phyloP scores from a whole-genome alignment of 2,329 filamentous ascomycete genomes.

The Fusarium phyllophilum region DNA sequence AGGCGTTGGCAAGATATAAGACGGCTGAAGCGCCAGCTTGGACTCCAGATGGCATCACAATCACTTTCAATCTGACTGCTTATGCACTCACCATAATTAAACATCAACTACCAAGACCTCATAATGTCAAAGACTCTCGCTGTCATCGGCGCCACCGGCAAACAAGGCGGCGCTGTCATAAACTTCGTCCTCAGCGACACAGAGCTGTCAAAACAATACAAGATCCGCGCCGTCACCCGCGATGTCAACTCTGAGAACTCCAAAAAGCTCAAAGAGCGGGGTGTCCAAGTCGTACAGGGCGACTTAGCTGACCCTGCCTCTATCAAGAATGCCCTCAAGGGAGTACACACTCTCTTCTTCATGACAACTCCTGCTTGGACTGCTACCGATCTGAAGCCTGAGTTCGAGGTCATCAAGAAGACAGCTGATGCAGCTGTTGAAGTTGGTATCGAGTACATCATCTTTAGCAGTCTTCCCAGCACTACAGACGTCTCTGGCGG shows the following conservation, averaged over 20 bases:
- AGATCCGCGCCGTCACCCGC: constrained; percentile 62
- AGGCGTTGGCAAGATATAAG: background rate
- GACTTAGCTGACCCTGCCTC: constrained; percentile 53
- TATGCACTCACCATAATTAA: background rate
- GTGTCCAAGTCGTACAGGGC: constrained; percentile 51
- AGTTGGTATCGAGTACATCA: constrained; percentile 50
- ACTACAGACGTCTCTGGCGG: constrained; percentile 50
- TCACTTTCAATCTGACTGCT: background rate
- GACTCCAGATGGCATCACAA: background rate
- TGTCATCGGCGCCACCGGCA: constrained; percentile 63
- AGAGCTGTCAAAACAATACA: constrained; percentile 56
- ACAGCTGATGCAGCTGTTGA: constrained; percentile 54
- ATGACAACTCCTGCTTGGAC: constrained; percentile 58
- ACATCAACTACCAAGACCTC: no score
- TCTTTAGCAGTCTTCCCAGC: constrained; percentile 54
- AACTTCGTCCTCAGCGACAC: constrained; percentile 56
- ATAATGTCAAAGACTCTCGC: constrained; percentile 51
- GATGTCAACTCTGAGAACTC: constrained; percentile 51
- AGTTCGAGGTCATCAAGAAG: constrained; percentile 52
- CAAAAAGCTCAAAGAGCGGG: constrained; percentile 43
- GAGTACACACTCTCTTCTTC: constrained; percentile 59
- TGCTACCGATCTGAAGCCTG: constrained; percentile 44
- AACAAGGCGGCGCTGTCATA: constrained; percentile 61
- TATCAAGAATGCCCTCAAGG: constrained; percentile 53
- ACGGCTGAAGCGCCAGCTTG: background rate